phyloP scores from a whole-genome alignment of 257 asterid species.

The Echium plantagineum region DNA sequence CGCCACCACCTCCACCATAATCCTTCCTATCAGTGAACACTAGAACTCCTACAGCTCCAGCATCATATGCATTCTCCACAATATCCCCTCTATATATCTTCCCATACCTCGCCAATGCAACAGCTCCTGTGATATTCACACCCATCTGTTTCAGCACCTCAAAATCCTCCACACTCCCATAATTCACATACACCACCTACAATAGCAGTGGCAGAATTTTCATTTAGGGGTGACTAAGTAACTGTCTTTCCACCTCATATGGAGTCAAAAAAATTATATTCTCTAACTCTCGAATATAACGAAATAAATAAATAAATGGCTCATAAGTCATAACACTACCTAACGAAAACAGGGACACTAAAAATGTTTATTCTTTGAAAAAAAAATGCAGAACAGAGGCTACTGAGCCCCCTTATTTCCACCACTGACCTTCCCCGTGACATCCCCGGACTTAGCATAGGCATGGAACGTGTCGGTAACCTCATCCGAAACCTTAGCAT shows the following conservation, averaged over 20 bases:
- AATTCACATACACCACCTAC: slow-evolving; percentile 47
- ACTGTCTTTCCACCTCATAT: no score
- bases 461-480: slow-evolving; percentile 58
- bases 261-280: no score
- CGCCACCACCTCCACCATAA: slow-evolving; percentile 63
- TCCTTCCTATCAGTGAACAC: slow-evolving; percentile 73
- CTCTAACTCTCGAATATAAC: no score
- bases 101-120: slow-evolving; percentile 69
- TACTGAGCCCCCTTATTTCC: no score
- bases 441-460: slow-evolving; percentile 70
- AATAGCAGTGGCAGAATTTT: no score
- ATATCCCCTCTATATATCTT: slow-evolving; percentile 72
- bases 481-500: slow-evolving; percentile 39
- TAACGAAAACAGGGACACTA: no score
- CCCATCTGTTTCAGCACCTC: slow-evolving; percentile 34
- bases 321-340: no score
- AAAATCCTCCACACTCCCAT: slow-evolving; percentile 63
- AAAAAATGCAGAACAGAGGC: no score
- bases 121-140: slow-evolving; percentile 48
- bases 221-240: no score
- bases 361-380: no score
- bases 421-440: slow-evolving; percentile 18
- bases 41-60: slow-evolving; percentile 55
- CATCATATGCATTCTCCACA: slow-evolving; percentile 48
- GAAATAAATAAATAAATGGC: no score